A percentile compares a stretch with the other conserved stretches of the same genome.
phyloP scores from a whole-genome alignment of 2,329 filamentous ascomycete species.

The Diplodia sapinea region DNA sequence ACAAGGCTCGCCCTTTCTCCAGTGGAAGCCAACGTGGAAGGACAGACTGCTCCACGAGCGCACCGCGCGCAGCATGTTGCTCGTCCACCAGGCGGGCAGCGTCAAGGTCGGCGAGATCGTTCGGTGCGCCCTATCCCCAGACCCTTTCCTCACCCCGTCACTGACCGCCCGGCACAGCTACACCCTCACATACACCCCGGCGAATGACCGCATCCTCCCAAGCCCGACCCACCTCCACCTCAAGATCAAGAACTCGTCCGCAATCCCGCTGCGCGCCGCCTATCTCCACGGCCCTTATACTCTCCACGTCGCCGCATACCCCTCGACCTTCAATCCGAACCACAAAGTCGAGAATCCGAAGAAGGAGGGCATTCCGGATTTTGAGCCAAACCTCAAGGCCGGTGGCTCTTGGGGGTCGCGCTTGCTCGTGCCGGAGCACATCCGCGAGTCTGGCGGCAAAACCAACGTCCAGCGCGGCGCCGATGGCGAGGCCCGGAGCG shows the following conservation, averaged over 20 bases:
- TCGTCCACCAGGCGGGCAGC: slow-evolving; percentile 87
- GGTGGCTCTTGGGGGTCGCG: slow-evolving; percentile 84
- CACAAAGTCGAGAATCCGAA: slow-evolving; percentile 72
- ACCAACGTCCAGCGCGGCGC: slow-evolving; percentile 46
- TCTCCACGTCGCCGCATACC: slow-evolving; percentile 84
- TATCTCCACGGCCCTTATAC: slow-evolving; percentile 97
- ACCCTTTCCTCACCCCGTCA: neutral
- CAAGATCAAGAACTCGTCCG: slow-evolving; percentile 88
- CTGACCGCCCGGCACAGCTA: slow-evolving; percentile 53
- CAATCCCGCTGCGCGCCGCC: slow-evolving; percentile 87
- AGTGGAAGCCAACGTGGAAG: slow-evolving; percentile 42
- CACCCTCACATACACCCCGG: slow-evolving; percentile 89
- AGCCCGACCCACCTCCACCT: slow-evolving; percentile 81
- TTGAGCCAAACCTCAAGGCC: slow-evolving; percentile 95
- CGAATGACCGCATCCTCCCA: slow-evolving; percentile 85
- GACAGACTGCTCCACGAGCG: slow-evolving; percentile 43
- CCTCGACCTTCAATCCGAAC: slow-evolving; percentile 82
- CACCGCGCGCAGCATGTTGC: slow-evolving; percentile 68
- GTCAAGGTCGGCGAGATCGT: slow-evolving; percentile 95
- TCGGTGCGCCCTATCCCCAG: slow-evolving; percentile 61
- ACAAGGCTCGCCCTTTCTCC: slow-evolving; percentile 43
- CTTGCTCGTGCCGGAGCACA: slow-evolving; percentile 78
- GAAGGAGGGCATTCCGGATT: slow-evolving; percentile 80
- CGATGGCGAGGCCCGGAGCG: slow-evolving; percentile 57
- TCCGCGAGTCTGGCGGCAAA: slow-evolving; percentile 67